Evolutionary conservation across 164 flowering plant genomes (phyloP).

Genomic region (Dillenia suffruticosa): DNA sequence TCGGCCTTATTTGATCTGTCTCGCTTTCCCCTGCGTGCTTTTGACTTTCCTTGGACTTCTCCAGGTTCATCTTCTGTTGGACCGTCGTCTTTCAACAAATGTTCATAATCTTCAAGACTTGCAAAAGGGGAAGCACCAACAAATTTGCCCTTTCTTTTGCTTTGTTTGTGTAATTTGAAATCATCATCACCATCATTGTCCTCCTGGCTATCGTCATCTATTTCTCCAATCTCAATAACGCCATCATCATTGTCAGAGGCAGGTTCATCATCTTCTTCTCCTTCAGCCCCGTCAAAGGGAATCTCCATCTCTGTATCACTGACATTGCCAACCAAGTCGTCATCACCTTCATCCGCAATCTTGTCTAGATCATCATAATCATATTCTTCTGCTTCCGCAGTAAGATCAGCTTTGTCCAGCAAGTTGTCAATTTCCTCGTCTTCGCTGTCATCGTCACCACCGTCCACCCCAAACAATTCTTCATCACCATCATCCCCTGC

Average conservation of each 20-base stretch:
- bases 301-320: conserved; percentile 59
- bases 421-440: conserved; percentile 78
- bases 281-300: conserved; percentile 32
- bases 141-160: conserved; percentile 43
- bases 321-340: conserved; percentile 61
- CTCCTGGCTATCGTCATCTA: conserved; percentile 5
- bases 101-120: conserved; percentile 80
- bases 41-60: too few relatives aligned
- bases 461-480: conserved; percentile 35
- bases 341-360: conserved; percentile 71
- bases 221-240: conserved; percentile 3
- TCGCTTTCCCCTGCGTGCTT: too few relatives aligned
- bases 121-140: conserved; percentile 76
- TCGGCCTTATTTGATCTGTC: too few relatives aligned
- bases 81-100: conserved; percentile 47
- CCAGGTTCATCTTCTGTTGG: conserved; percentile 16
- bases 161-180: neutral
- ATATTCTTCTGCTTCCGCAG: conserved; percentile 50
- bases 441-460: conserved; percentile 76
- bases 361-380: conserved; percentile 78
- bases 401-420: conserved; percentile 39
- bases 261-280: conserved; percentile 30
- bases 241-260: conserved; percentile 13
- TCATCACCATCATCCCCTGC: conserved; percentile 64
- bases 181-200: conserved; percentile 10